Conservation (phyloP, 2,329 filamentous ascomycete genomes). For the Penicillium nordicum region DNA sequence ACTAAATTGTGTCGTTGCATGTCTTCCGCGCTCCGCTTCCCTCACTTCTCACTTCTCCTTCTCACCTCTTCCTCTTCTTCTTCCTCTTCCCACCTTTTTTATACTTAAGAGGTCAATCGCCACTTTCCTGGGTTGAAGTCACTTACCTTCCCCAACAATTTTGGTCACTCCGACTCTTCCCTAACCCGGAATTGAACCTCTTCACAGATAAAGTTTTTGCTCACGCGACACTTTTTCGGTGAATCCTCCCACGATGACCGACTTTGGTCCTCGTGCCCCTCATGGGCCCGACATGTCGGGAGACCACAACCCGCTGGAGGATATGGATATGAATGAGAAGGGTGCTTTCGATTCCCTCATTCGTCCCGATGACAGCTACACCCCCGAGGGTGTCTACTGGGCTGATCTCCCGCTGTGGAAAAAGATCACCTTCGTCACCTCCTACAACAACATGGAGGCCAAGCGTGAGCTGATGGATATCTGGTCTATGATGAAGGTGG, state of each 20-base stretch:
- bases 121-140: neutral
- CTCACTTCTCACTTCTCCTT: neutral
- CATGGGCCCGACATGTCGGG: constrained; percentile 49
- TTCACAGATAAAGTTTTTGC: neutral
- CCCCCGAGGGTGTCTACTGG: constrained; percentile 82
- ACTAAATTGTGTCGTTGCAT: neutral
- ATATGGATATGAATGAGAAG: constrained; percentile 58
- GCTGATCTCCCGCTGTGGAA: constrained; percentile 73
- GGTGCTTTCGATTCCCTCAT: constrained; percentile 73
- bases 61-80: neutral
- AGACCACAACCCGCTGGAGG: constrained; percentile 42
- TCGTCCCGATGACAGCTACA: constrained; percentile 85
- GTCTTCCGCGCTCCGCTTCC: neutral
- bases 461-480: constrained; percentile 64
- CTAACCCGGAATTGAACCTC: constrained; percentile 2
- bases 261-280: constrained; percentile 42
- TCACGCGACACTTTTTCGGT: constrained; percentile 10
- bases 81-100: neutral
- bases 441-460: constrained; percentile 69
- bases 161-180: constrained; percentile 1
- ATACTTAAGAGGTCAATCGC: neutral
- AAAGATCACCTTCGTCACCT: constrained; percentile 70
- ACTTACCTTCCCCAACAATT: neutral
- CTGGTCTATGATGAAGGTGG: constrained; percentile 77
- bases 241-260: constrained; percentile 30